These are phyloP conservation scores for Mercurialis annua DNA, from an alignment of 345 rosid species.

Conservation along the genomic window DNA sequence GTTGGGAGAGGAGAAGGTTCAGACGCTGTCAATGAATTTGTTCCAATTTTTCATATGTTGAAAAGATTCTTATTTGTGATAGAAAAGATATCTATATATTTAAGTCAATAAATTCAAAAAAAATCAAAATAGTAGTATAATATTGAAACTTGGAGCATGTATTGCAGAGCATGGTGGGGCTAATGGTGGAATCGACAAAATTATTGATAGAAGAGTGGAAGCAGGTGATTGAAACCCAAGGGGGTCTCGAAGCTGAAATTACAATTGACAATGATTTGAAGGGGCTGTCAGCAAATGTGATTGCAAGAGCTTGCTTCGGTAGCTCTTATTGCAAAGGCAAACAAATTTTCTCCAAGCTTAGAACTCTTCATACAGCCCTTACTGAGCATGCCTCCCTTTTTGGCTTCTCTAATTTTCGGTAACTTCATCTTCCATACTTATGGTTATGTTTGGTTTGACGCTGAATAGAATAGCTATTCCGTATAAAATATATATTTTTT, in stretches of 20 bases:
- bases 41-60: too few species aligned
- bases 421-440: neutral
- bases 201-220: slow-evolving; percentile 19
- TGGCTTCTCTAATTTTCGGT: slow-evolving; percentile 11
- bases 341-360: slow-evolving; percentile 21
- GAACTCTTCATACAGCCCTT: slow-evolving; percentile 16
- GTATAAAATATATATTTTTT: too few species aligned
- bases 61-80: too few species aligned
- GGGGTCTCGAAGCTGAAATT: slow-evolving; percentile 16
- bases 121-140: neutral
- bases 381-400: slow-evolving; percentile 11
- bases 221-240: slow-evolving; percentile 7
- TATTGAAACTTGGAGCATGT: neutral
- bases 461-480: too few species aligned
- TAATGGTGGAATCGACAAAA: slow-evolving; percentile 17
- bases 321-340: slow-evolving; percentile 19
- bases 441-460: too few species aligned
- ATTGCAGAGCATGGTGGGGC: slow-evolving; percentile 23
- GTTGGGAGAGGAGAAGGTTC: too few species aligned
- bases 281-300: slow-evolving; percentile 19
- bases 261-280: slow-evolving; percentile 21
- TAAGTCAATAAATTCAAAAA: too few species aligned
- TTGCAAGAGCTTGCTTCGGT: slow-evolving; percentile 26
- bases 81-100: too few species aligned
- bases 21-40: too few species aligned